phyloP scores from a whole-genome alignment of 2,329 filamentous ascomycete genomes.

The Fusarium staphyleae region DNA sequence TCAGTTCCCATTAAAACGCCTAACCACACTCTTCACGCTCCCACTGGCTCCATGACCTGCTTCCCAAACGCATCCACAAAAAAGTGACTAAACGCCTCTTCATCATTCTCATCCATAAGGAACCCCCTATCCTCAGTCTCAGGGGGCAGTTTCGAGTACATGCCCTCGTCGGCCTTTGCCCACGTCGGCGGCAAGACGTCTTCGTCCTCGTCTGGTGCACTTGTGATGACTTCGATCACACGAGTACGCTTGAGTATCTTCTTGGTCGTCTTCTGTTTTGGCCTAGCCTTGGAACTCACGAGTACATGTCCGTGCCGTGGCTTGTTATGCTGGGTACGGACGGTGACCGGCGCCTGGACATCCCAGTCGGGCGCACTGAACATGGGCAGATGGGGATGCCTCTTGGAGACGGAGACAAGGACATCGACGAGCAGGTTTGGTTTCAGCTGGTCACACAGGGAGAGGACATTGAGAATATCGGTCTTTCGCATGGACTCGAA shows the following conservation, averaged over 20 bases:
- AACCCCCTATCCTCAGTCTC: conserved; percentile 50
- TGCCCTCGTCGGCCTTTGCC: conserved; percentile 49
- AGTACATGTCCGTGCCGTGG: conserved; percentile 44
- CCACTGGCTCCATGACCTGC: conserved; percentile 45
- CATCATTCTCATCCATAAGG: conserved; percentile 50
- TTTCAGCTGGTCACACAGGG: conserved; percentile 51
- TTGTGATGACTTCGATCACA: conserved; percentile 40
- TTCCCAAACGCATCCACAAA: conserved; percentile 49
- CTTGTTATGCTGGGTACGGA: conserved; percentile 30
- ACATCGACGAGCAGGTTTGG: conserved; percentile 52
- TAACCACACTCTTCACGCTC: conserved; percentile 28
- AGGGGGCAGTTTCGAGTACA: conserved; percentile 49
- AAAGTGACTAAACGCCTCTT: conserved; percentile 55
- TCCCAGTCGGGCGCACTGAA: conserved; percentile 54
- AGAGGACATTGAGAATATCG: conserved; percentile 51
- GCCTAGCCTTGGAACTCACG: conserved; percentile 39
- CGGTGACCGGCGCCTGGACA: conserved; percentile 23
- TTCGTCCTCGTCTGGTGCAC: conserved; percentile 42
- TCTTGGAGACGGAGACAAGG: conserved; percentile 52
- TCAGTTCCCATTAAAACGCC: neutral
- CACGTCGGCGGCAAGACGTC: conserved; percentile 50
- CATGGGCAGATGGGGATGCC: conserved; percentile 52
- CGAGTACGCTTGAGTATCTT: conserved; percentile 45
- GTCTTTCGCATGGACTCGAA: conserved; percentile 48
- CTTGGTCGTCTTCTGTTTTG: conserved; percentile 45